Conservation (phyloP, 768 basidiomycete genomes). For the Mycena leptocephala region DNA sequence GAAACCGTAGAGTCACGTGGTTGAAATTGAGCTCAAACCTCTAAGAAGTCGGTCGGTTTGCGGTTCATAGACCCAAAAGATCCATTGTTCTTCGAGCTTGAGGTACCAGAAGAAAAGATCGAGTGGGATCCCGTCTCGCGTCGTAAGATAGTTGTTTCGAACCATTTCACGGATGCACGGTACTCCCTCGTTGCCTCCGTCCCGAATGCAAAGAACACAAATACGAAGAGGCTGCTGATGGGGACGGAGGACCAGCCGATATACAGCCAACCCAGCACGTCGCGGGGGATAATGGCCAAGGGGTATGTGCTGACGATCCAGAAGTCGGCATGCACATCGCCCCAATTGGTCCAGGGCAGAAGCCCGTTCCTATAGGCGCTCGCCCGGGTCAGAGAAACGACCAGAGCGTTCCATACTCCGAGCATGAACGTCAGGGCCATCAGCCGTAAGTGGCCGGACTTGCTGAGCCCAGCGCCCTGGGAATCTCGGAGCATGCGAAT, state of each 20-base stretch:
- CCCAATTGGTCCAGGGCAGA: conserved; percentile 15
- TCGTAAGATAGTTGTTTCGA: background rate
- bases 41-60: too few species aligned
- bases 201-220: conserved; percentile 20
- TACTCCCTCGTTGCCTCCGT: background rate
- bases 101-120: background rate
- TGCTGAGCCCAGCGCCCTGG: background rate
- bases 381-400: background rate
- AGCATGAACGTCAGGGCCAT: background rate
- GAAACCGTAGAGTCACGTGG: too few species aligned
- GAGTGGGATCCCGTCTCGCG: background rate
- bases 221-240: conserved; percentile 16
- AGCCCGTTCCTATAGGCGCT: background rate
- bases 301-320: background rate
- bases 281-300: background rate
- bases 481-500: background rate
- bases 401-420: conserved; percentile 3
- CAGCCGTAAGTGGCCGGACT: background rate
- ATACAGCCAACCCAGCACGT: background rate
- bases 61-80: too few species aligned
- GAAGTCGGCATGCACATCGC: conserved; percentile 16
- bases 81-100: too few species aligned
- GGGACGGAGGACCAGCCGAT: conserved; percentile 9
- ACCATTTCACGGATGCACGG: background rate
- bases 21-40: too few species aligned